These are phyloP conservation scores for Kalanchoe fedtschenkoi DNA, from an alignment of 164 flowering plant genomes.

Conservation along the genomic window DNA sequence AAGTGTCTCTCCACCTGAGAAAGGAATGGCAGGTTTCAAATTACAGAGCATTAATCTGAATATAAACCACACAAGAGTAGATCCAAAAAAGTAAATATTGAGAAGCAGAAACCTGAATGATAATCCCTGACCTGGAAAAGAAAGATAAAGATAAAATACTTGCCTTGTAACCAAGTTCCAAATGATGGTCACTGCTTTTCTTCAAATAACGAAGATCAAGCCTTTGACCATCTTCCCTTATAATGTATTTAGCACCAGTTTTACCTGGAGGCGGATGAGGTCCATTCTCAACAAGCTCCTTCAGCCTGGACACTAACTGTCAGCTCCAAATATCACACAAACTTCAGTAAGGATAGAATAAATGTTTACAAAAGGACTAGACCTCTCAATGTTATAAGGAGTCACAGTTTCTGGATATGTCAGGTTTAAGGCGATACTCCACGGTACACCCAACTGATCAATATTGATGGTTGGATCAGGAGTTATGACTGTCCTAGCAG, in stretches of 20 bases:
- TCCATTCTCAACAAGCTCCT: conserved; percentile 97
- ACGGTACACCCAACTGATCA: conserved; percentile 94
- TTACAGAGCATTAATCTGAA: not conserved
- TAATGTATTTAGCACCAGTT: conserved; percentile 97
- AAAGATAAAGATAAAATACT: not conserved
- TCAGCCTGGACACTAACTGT: conserved; percentile 51
- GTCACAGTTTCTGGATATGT: conserved; percentile 99
- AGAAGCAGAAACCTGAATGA: not conserved
- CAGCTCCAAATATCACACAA: not conserved
- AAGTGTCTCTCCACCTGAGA: conserved; percentile 94
- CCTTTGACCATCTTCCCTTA: conserved; percentile 96
- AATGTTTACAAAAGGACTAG: not conserved
- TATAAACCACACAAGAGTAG: not conserved
- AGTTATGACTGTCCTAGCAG: conserved; percentile 95
- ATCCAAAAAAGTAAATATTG: not conserved
- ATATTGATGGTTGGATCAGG: conserved; percentile 97
- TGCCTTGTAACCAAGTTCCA: conserved; percentile 97
- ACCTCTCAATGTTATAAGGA: conserved; percentile 98
- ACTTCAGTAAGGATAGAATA: not conserved
- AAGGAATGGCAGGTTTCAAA: not conserved
- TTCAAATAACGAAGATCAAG: conserved; percentile 96
- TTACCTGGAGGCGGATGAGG: conserved; percentile 99
- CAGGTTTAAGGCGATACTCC: conserved; percentile 97
- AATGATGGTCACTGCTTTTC: conserved; percentile 95
- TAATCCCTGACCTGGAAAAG: not conserved